These are phyloP conservation scores for Corylus americana DNA, from an alignment of 306 rosid species.

Conservation along the genomic window DNA sequence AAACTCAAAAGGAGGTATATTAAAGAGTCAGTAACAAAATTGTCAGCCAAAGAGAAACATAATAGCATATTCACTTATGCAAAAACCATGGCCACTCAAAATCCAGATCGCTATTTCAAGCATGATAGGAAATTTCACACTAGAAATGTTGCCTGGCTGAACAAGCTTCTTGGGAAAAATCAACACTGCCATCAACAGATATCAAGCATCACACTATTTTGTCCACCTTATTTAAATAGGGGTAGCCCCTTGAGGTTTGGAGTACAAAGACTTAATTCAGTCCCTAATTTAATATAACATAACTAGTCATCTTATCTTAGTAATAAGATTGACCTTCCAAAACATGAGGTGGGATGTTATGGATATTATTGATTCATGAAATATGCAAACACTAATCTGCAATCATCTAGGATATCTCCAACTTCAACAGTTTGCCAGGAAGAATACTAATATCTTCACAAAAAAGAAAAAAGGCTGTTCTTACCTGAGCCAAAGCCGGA, in stretches of 20 bases:
- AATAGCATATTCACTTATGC: not conserved
- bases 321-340: not conserved
- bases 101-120: not conserved
- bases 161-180: not conserved
- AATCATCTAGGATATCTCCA: not conserved
- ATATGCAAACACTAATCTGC: not conserved
- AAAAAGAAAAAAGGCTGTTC: constrained; percentile 4
- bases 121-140: not conserved
- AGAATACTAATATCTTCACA: constrained; percentile 1
- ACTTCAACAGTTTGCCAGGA: constrained; percentile 15
- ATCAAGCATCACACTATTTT: not conserved
- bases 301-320: not conserved
- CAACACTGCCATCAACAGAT: not conserved
- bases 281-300: not conserved
- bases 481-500: constrained; percentile 96
- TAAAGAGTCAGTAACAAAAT: not conserved
- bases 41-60: not conserved
- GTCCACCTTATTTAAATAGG: not conserved
- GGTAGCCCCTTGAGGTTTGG: not conserved
- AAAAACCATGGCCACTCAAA: constrained; percentile 7
- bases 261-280: not conserved
- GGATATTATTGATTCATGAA: not conserved
- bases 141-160: not conserved
- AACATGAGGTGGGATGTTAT: too few species aligned
- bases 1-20: constrained; percentile 20